phyloP scores from a whole-genome alignment of 2,329 filamentous ascomycete genomes.

The Xylariaceae sp. region DNA sequence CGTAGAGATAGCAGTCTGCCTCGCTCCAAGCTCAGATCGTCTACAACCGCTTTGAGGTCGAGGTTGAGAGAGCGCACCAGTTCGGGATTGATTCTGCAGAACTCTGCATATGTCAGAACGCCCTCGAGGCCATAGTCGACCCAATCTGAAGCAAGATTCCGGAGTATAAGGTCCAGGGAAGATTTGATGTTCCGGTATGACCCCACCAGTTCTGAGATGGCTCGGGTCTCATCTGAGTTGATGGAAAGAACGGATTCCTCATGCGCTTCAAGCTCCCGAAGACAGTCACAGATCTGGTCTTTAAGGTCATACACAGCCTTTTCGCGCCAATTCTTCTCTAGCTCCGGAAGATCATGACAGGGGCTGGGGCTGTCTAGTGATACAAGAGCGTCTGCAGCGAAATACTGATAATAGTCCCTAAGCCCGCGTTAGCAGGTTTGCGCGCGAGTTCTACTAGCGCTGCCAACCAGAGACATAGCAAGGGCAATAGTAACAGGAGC shows the following conservation, averaged over 20 bases:
- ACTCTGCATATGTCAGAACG: slow-evolving; percentile 14
- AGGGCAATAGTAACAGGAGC: too few relatives aligned
- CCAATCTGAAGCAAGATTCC: slow-evolving; percentile 18
- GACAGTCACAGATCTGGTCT: slow-evolving; percentile 14
- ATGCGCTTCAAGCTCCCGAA: slow-evolving; percentile 8
- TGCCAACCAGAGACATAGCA: too few relatives aligned
- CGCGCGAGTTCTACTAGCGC: too few relatives aligned
- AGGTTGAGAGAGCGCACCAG: slow-evolving; percentile 15
- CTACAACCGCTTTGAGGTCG: slow-evolving; percentile 14
- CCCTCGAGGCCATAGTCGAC: slow-evolving; percentile 11
- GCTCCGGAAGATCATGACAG: too few relatives aligned
- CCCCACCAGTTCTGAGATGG: neutral
- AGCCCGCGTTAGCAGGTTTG: too few relatives aligned
- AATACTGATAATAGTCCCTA: too few relatives aligned
- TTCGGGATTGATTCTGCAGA: slow-evolving; percentile 15
- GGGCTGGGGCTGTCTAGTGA: too few relatives aligned
- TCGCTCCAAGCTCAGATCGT: slow-evolving; percentile 10
- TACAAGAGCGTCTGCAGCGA: too few relatives aligned
- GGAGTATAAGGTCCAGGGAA: slow-evolving; percentile 12
- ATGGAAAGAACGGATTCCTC: slow-evolving; percentile 1
- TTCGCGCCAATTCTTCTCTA: too few relatives aligned
- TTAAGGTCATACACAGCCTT: slow-evolving; percentile 18
- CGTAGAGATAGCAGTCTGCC: neutral
- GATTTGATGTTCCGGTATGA: slow-evolving; percentile 12
- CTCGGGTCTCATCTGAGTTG: neutral